phyloP scores from a whole-genome alignment of 2,329 filamentous ascomycete species.

The Albifimbria verrucaria region DNA sequence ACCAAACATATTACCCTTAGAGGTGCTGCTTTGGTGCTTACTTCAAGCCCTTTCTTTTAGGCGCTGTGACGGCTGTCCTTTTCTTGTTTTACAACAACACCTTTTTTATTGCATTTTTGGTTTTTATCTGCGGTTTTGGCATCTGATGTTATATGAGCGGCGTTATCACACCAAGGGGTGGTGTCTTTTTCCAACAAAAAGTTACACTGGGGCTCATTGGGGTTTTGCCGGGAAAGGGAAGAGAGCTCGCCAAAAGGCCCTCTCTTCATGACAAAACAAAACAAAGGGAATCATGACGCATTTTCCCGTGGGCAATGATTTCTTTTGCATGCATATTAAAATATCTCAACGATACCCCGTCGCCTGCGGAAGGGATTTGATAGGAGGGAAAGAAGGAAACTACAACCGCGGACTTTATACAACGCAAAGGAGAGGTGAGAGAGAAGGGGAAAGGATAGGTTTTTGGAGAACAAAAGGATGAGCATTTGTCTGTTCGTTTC shows the following conservation, averaged over 20 bases:
- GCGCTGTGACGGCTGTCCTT: not conserved
- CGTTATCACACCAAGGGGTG: constrained; percentile 20
- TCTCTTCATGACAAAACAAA: not conserved
- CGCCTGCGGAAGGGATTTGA: constrained; percentile 23
- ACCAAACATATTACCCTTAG: not conserved
- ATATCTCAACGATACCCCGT: constrained; percentile 39
- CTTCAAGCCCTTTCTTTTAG: not conserved
- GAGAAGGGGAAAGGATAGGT: not conserved
- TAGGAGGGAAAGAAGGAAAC: constrained; percentile 16
- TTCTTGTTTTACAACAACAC: too few relatives aligned
- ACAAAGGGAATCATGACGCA: not conserved
- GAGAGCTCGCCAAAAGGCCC: not conserved
- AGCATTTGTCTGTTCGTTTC: not conserved
- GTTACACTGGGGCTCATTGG: constrained; percentile 25
- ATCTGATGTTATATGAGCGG: constrained; percentile 13
- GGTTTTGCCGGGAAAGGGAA: constrained; percentile 10
- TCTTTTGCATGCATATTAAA: constrained; percentile 31
- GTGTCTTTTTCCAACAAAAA: constrained; percentile 42
- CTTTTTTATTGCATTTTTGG: constrained; percentile 5
- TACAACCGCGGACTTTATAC: too few relatives aligned
- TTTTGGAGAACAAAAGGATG: not conserved
- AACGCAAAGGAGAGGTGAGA: too few relatives aligned
- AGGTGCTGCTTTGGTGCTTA: not conserved
- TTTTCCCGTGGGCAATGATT: constrained; percentile 7
- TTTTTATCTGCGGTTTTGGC: constrained; percentile 13